A percentile compares a stretch with the other conserved stretches of the same genome.
Evolutionary conservation across 306 rosid genomes (phyloP).

Genomic region (Trifolium fragiferum): DNA sequence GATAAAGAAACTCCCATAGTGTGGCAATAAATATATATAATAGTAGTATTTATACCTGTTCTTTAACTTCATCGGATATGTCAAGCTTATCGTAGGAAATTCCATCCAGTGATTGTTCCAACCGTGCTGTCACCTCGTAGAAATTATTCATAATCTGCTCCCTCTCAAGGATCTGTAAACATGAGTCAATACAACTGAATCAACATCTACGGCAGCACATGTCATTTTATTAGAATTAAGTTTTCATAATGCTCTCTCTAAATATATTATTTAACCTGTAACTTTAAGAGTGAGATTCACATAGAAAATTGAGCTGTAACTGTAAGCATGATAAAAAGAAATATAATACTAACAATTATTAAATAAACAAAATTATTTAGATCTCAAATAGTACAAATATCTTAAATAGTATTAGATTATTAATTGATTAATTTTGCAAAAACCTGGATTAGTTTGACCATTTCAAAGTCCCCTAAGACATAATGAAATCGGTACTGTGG

Average conservation of each 20-base stretch:
- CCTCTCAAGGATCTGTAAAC: conserved; percentile 82
- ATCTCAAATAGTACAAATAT: conserved; percentile 19
- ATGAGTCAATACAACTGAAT: conserved; percentile 25
- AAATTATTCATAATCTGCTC: conserved; percentile 74
- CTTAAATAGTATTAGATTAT: conserved; percentile 2
- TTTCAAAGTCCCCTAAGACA: conserved; percentile 14
- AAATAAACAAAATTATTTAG: conserved; percentile 6
- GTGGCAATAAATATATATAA: conserved; percentile 5
- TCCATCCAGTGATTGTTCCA: conserved; percentile 76
- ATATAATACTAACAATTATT: not conserved
- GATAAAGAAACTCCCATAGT: conserved; percentile 27
- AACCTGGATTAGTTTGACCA: conserved; percentile 26
- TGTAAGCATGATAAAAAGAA: conserved; percentile 15
- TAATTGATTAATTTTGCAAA: not conserved
- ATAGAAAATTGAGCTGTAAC: not conserved
- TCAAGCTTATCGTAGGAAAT: conserved; percentile 81
- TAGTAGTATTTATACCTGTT: conserved; percentile 68
- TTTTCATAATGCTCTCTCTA: conserved; percentile 30
- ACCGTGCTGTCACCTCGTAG: conserved; percentile 66
- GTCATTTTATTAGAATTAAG: conserved; percentile 17
- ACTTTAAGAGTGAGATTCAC: not conserved
- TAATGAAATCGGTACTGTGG: conserved; percentile 7
- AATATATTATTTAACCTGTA: conserved; percentile 14
- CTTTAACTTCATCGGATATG: conserved; percentile 97
- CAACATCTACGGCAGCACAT: conserved; percentile 32